These are phyloP conservation scores for Coemansia asiatica DNA, from an alignment of 192 early-diverging fungal species.

Conservation along the genomic window DNA sequence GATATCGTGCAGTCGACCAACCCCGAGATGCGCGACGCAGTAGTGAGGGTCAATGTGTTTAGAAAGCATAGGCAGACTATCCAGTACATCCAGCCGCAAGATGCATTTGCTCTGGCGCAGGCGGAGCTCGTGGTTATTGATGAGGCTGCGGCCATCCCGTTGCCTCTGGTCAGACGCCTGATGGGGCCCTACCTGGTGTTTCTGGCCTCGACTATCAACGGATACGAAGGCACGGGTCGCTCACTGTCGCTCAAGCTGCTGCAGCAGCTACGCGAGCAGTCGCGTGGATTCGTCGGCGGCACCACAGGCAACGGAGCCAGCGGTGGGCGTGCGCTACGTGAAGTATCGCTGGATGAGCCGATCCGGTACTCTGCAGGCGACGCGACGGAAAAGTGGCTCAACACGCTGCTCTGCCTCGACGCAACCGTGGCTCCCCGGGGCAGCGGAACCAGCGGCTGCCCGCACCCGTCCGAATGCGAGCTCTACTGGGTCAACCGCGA, in stretches of 20 bases:
- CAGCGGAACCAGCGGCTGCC: slow-evolving; percentile 79
- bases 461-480: slow-evolving; percentile 91
- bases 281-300: slow-evolving; percentile 64
- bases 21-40: slow-evolving; percentile 91
- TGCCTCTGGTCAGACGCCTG: slow-evolving; percentile 86
- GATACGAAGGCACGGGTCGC: slow-evolving; percentile 98
- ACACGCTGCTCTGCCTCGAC: slow-evolving; percentile 92
- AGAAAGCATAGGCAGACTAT: slow-evolving; percentile 97
- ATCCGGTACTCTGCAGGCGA: slow-evolving; percentile 90
- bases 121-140: slow-evolving; percentile 98
- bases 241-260: slow-evolving; percentile 95
- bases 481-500: slow-evolving; percentile 97
- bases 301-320: slow-evolving; percentile 33
- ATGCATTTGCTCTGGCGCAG: slow-evolving; percentile 88
- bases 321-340: slow-evolving; percentile 76
- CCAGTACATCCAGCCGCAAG: slow-evolving; percentile 96
- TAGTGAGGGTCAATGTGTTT: slow-evolving; percentile 96
- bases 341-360: slow-evolving; percentile 91
- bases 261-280: slow-evolving; percentile 92
- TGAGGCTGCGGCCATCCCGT: slow-evolving; percentile 97
- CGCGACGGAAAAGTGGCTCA: slow-evolving; percentile 92
- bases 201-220: slow-evolving; percentile 99
- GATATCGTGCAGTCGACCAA: slow-evolving; percentile 98
- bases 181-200: slow-evolving; percentile 96
- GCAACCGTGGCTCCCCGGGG: slow-evolving; percentile 60